Evolutionary conservation across 257 asterid genomes (phyloP).

Genomic region (Fraxinus pennsylvanica): DNA sequence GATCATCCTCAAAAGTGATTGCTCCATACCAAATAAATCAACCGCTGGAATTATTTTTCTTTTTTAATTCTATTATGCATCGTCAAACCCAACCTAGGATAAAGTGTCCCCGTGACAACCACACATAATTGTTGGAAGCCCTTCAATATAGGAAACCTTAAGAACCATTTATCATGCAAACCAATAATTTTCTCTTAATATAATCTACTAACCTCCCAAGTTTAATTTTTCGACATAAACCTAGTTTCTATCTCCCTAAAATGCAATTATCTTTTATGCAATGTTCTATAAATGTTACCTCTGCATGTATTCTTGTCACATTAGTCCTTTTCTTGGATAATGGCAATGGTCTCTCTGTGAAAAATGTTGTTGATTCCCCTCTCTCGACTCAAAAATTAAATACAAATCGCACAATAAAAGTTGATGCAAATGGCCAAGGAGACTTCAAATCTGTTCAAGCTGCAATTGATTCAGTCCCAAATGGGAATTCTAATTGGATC

Average conservation of each 20-base stretch:
- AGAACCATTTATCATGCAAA: not conserved
- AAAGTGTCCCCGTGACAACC: conserved; percentile 12
- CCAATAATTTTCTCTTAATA: not conserved
- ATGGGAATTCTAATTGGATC: conserved; percentile 66
- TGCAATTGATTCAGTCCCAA: conserved; percentile 72
- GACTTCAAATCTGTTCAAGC: conserved; percentile 62
- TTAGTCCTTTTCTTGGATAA: conserved; percentile 28
- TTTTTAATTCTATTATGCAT: not conserved
- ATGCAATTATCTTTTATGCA: conserved; percentile 32
- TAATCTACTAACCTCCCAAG: not conserved
- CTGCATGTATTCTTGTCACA: conserved; percentile 27
- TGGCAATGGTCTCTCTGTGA: conserved; percentile 41
- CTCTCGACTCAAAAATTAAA: conserved; percentile 44
- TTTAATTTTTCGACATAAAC: not conserved
- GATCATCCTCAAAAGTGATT: no score
- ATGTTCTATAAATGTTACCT: conserved; percentile 22
- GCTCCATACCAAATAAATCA: no score
- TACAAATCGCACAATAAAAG: conserved; percentile 42
- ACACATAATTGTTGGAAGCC: conserved; percentile 8
- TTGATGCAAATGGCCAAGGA: conserved; percentile 64
- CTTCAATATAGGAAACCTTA: conserved; percentile 16
- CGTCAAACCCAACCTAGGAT: not conserved
- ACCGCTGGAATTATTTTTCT: no score
- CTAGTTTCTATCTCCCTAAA: not conserved
- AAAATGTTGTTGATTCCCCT: conserved; percentile 49